phyloP scores from a whole-genome alignment of 495 filamentous ascomycete species.

The Sphaerosporella brunnea region DNA sequence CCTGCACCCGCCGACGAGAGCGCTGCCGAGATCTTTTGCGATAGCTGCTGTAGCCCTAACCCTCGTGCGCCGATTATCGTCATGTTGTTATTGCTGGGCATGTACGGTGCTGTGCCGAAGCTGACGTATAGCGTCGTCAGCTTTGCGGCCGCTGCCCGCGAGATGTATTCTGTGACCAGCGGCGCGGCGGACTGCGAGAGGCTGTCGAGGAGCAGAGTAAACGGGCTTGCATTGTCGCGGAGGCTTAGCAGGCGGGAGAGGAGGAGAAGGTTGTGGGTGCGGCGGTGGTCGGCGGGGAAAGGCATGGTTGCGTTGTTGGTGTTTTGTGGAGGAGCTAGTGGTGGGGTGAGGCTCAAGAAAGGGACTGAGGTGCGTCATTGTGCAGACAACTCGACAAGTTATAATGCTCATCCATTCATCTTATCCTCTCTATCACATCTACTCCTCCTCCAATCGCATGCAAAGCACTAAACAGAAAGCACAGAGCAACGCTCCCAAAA shows the following conservation, averaged over 20 bases:
- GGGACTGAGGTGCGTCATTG: not conserved
- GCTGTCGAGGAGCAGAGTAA: slow-evolving; percentile 70
- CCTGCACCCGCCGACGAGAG: slow-evolving; percentile 26
- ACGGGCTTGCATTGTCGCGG: slow-evolving; percentile 62
- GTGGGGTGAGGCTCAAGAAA: not conserved
- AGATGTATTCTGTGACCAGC: slow-evolving; percentile 54
- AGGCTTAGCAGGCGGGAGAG: slow-evolving; percentile 67
- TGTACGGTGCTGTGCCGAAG: slow-evolving; percentile 47
- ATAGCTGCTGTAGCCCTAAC: slow-evolving; percentile 36
- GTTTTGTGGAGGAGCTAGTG: not conserved
- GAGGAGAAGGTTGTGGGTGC: slow-evolving; percentile 71
- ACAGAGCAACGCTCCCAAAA: no score
- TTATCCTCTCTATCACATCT: no score
- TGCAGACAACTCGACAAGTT: no score
- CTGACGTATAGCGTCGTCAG: slow-evolving; percentile 54
- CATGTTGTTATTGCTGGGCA: slow-evolving; percentile 41
- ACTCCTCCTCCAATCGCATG: no score
- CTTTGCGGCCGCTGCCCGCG: slow-evolving; percentile 33
- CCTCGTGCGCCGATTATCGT: slow-evolving; percentile 47
- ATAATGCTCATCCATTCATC: no score
- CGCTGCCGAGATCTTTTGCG: slow-evolving; percentile 42
- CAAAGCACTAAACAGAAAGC: no score
- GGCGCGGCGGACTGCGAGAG: slow-evolving; percentile 64
- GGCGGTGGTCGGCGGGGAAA: slow-evolving; percentile 38
- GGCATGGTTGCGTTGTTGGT: not conserved